A percentile compares a stretch with the other conserved stretches of the same genome.
phyloP scores from a whole-genome alignment of 2,329 filamentous ascomycete genomes.

The Cladosporium sphaerospermum region DNA sequence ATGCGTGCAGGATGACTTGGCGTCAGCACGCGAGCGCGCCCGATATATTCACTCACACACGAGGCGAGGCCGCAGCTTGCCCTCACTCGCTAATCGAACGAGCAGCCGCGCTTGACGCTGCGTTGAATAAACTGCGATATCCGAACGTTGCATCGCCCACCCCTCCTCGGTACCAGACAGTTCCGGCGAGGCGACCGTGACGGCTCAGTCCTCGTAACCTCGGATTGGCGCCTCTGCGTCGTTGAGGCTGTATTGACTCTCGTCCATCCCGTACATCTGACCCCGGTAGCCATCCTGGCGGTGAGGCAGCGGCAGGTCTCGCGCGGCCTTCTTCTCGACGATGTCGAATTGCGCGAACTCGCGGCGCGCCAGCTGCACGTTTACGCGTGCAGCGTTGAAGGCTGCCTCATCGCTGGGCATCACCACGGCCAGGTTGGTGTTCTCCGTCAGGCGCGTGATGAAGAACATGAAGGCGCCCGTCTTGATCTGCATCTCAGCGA shows the following conservation, averaged over 20 bases:
- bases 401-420: conserved; percentile 85
- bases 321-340: conserved; percentile 28
- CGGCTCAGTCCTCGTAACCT: conserved; percentile 4
- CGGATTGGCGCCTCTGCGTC: conserved; percentile 1
- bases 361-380: conserved; percentile 78
- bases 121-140: not conserved
- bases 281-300: conserved; percentile 1
- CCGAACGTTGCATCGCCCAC: not conserved
- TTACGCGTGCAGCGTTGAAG: conserved; percentile 85
- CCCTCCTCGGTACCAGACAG: too few species aligned
- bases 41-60: too few species aligned
- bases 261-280: conserved; percentile 38
- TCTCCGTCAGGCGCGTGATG: conserved; percentile 91
- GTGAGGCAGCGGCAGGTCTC: conserved; percentile 12
- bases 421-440: conserved; percentile 91
- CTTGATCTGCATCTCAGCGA: conserved; percentile 75
- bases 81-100: not conserved
- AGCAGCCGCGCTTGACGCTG: conserved; percentile 5
- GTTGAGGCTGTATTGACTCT: not conserved
- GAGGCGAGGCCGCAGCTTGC: too few species aligned
- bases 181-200: not conserved
- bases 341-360: conserved; percentile 65
- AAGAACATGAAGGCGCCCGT: conserved; percentile 83
- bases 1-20: too few species aligned
- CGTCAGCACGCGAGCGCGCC: too few species aligned